Evolutionary conservation across 257 asterid species (phyloP).

Genomic region (Jacaranda mimosifolia): DNA sequence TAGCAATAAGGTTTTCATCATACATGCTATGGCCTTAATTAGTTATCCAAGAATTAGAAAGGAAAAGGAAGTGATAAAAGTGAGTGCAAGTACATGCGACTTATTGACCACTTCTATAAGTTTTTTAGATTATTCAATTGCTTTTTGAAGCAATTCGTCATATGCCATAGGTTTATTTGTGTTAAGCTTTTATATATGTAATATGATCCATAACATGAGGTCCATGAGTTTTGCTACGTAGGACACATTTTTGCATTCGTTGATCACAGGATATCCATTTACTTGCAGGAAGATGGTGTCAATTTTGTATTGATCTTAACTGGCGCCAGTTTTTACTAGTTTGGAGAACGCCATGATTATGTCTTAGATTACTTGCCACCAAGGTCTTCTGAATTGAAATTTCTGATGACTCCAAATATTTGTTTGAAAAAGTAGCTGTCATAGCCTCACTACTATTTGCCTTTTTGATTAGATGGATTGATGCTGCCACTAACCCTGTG

Average conservation of each 20-base stretch:
- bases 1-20: too few relatives aligned
- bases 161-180: not conserved
- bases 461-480: constrained; percentile 61
- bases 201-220: not conserved
- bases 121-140: not conserved
- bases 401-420: not conserved
- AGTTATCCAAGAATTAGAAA: too few relatives aligned
- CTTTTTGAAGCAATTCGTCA: not conserved
- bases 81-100: too few relatives aligned
- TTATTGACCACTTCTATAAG: too few relatives aligned
- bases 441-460: not conserved
- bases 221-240: constrained; percentile 6
- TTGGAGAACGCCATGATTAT: constrained; percentile 63
- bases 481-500: constrained; percentile 65
- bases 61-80: too few relatives aligned
- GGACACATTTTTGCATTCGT: not conserved
- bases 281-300: constrained; percentile 70
- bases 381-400: constrained; percentile 53
- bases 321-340: constrained; percentile 75
- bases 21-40: too few relatives aligned
- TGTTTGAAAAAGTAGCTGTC: not conserved
- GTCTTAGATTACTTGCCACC: constrained; percentile 86
- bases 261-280: constrained; percentile 22
- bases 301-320: constrained; percentile 65
- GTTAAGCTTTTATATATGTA: not conserved